These are phyloP conservation scores for Didymella pinodella DNA, from an alignment of 2,329 filamentous ascomycete species.

Conservation along the genomic window DNA sequence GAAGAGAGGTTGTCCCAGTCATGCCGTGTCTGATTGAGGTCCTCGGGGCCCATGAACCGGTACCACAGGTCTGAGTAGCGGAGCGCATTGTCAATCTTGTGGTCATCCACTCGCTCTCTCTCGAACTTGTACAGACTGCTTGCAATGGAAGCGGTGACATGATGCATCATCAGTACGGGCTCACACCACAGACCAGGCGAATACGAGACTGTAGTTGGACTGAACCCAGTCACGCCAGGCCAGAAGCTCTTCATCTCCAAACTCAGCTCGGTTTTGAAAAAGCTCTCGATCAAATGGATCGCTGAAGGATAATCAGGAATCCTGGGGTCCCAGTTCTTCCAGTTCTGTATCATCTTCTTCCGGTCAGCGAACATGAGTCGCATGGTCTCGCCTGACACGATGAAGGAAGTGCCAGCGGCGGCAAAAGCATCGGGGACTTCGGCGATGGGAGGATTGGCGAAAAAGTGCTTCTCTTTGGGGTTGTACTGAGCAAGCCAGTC, in stretches of 20 bases:
- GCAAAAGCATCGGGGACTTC: conserved; percentile 56
- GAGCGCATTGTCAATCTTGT: conserved; percentile 29
- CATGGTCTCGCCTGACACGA: conserved; percentile 61
- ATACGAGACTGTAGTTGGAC: conserved; percentile 48
- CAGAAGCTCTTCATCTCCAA: conserved; percentile 57
- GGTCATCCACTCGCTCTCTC: conserved; percentile 37
- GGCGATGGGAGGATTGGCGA: conserved; percentile 54
- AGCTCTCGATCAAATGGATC: conserved; percentile 60
- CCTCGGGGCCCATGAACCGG: conserved; percentile 40
- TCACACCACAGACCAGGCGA: conserved; percentile 56
- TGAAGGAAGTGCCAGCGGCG: conserved; percentile 63
- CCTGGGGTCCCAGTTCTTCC: conserved; percentile 58
- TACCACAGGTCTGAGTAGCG: conserved; percentile 41
- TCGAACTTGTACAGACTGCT: conserved; percentile 58
- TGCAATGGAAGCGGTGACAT: conserved; percentile 55
- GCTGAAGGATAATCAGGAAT: conserved; percentile 60
- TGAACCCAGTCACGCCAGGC: conserved; percentile 50
- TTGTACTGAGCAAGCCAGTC: conserved; percentile 63
- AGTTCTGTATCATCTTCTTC: conserved; percentile 50
- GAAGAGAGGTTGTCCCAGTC: conserved; percentile 48
- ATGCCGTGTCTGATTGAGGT: conserved; percentile 34
- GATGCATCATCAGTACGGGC: conserved; percentile 51
- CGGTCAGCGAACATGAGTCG: conserved; percentile 53
- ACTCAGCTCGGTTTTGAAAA: conserved; percentile 55
- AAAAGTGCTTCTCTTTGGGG: conserved; percentile 58